phyloP scores from a whole-genome alignment of 2,329 filamentous ascomycete genomes.

The Orbilia blumenaviensis region DNA sequence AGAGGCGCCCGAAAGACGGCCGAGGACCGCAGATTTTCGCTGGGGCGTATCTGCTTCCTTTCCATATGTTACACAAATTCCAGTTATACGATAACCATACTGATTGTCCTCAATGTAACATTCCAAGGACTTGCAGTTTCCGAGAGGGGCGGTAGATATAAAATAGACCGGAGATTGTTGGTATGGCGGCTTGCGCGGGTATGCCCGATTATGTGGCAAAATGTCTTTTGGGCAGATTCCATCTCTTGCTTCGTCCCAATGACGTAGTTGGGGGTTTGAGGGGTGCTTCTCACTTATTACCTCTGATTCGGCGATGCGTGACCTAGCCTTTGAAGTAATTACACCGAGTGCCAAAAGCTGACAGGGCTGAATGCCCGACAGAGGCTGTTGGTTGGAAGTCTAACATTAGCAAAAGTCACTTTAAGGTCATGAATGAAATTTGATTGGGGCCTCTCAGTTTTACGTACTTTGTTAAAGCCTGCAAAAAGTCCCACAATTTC shows the following conservation, averaged over 20 bases:
- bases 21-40: not conserved
- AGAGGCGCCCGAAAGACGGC: not conserved
- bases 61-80: constrained; percentile 21
- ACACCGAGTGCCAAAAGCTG: constrained; percentile 4
- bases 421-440: not conserved
- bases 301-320: not conserved
- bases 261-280: constrained; percentile 6
- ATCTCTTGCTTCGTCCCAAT: not conserved
- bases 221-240: not conserved
- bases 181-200: no score
- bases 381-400: not conserved
- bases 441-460: not conserved
- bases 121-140: constrained; percentile 6
- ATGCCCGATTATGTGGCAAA: not conserved
- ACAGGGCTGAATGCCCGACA: not conserved
- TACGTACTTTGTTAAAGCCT: constrained; percentile 9
- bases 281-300: not conserved
- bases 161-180: not conserved
- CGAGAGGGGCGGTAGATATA: not conserved
- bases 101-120: constrained; percentile 14
- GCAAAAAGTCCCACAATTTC: constrained; percentile 10
- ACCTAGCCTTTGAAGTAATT: not conserved
- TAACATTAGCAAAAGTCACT: not conserved
- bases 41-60: not conserved
- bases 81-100: constrained; percentile 8